These are phyloP conservation scores for Leptosphaerulina australis DNA, from an alignment of 2,329 filamentous ascomycete genomes.

Conservation along the genomic window DNA sequence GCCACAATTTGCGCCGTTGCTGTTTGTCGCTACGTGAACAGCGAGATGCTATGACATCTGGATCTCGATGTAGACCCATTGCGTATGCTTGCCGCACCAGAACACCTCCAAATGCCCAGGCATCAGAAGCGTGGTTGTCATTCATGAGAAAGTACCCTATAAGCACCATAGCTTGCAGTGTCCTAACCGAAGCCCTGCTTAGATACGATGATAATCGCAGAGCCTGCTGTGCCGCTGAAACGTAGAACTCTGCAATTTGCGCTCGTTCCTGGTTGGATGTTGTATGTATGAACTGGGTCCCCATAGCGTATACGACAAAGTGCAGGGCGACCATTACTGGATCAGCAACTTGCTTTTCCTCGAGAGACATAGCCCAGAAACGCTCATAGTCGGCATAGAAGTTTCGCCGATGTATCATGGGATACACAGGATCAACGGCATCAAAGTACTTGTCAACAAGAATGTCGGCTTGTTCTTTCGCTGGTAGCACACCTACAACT, in stretches of 20 bases:
- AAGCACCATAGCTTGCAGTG: constrained; percentile 81
- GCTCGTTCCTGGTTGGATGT: constrained; percentile 66
- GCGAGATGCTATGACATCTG: constrained; percentile 71
- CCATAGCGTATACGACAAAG: constrained; percentile 78
- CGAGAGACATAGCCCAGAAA: constrained; percentile 69
- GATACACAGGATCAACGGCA: constrained; percentile 78
- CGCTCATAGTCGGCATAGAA: constrained; percentile 80
- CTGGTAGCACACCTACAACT: constrained; percentile 75
- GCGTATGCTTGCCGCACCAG: constrained; percentile 79
- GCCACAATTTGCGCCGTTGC: constrained; percentile 79
- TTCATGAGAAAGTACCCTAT: constrained; percentile 85
- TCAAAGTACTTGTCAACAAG: constrained; percentile 62
- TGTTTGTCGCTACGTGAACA: constrained; percentile 76
- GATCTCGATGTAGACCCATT: constrained; percentile 80
- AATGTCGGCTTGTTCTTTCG: constrained; percentile 76
- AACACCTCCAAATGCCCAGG: constrained; percentile 81
- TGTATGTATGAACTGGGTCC: constrained; percentile 74
- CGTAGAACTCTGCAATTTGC: constrained; percentile 81
- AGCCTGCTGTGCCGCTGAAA: constrained; percentile 78
- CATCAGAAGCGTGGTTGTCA: constrained; percentile 82
- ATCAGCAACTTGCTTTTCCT: constrained; percentile 67
- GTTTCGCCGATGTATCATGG: constrained; percentile 75
- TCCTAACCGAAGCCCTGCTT: constrained; percentile 73
- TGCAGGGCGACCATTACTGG: constrained; percentile 73
- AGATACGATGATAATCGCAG: constrained; percentile 77